Evolutionary conservation across 345 rosid species (phyloP), one percentile per base, ranked within the genome.

Genomic region (Hevea brasiliensis): DNA sequence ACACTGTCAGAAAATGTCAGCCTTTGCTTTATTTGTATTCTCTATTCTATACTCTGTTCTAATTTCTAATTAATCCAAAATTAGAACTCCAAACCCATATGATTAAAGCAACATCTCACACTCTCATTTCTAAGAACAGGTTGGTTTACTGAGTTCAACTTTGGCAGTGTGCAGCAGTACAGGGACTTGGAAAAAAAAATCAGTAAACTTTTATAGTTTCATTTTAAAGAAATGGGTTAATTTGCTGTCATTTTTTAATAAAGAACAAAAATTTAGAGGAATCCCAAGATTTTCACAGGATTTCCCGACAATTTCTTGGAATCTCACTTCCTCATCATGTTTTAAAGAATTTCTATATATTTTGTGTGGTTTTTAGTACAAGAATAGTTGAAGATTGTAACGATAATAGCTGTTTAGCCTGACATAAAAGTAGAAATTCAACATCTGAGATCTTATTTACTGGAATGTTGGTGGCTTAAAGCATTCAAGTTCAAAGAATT

Each of bases 231-330:
- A 67, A 57, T 42, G 51, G 24, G 4, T 14, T 20, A 23, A 50
- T 68, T 71, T 64, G 86, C 78, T 76, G 87, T 77, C 75, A 68
- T 76, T 79, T 9, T 10, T 8, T 23, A 24, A 6, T 8, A 45
- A 20, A 60, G 17, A 41, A 60, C 55, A 76, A 72, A 51, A 71
- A 68, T 70, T 57, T n/a, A 75, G 45, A 61, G 62, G 82, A 79
- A 78, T 77, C 82, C 81, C 83, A 61, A 73, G 83, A 82, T 84
- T 76, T 80, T 76, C 40, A 42, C 47, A 70, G 11, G 82, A 83
- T 81, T 80, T 81, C 53, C 85, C 79, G 78, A 76, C 88, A 65
- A 61, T 71, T 73, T 68, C 53, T 27, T 63, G 74, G 67, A 70
- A 67, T 76, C 76, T 77, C 18, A 73, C 71, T 76, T 60, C 27